Base-by-base conservation (phyloP, 2,329 filamentous ascomycete species). In the Rugonectria rugulosa region DNA sequence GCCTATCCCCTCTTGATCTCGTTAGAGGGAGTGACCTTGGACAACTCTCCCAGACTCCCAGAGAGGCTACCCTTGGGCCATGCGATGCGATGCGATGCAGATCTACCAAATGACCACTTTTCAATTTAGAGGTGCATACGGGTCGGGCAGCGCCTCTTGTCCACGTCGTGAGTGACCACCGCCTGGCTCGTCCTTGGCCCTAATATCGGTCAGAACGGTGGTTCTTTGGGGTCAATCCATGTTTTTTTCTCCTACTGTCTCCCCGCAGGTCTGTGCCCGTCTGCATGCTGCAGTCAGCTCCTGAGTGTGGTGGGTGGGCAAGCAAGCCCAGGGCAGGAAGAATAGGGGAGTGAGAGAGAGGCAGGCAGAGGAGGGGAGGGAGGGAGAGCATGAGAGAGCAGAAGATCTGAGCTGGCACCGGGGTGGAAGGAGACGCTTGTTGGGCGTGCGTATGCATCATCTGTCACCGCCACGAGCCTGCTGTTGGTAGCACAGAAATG, bases 241-340 rank as follows among this genome's bases (percentile, higher is more conserved):
- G 44, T 32, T 21, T 40, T 32, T 36, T 21, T 19, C 36, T 47
- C 34, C 31, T n/a, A n/a, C n/a, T n/a, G n/a, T n/a, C 41, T 47
- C 58, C 50, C 55, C 49, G 14, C 29, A 27, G 34, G 51, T 47
- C 58, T 48, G 55, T 61, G 57, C 59, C 50, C 37, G 53, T 41
- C 51, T 53, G 52, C 56, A 63, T 38, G 37, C 48, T 60, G 36
- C 51, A 52, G 44, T 37, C 41, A 27, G 34, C 46, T 37, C 43
- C 34, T 42, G 12, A 14, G 11, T 32, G 6, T 43, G 42, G 38
- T 32, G 42, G 43, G 46, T 36, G 17, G 34, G 14, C 27, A 14
- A n/a, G n/a, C n/a, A n/a, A n/a, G n/a, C n/a, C n/a, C n/a, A n/a
- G n/a, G n/a, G n/a, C n/a, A n/a, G n/a, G n/a, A n/a, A n/a, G n/a